A percentile compares a stretch with the other conserved stretches of the same genome.
Evolutionary conservation across 331 rosid species (phyloP).

Genomic region (Acacia pycnantha): DNA sequence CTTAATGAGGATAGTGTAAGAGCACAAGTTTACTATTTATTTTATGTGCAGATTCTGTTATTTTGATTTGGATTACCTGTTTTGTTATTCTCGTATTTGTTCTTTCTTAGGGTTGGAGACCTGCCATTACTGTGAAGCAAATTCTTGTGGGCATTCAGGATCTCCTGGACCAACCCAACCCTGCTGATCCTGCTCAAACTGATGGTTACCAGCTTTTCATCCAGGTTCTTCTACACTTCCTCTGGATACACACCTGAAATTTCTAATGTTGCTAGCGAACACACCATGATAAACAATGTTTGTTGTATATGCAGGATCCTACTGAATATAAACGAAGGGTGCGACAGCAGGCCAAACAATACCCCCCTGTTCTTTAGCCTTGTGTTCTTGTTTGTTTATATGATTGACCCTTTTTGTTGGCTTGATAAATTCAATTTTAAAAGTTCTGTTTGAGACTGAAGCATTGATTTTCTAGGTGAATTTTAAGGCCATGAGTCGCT

Average conservation of each 20-base stretch:
- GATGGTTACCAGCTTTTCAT: constrained; percentile 27
- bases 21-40: neutral
- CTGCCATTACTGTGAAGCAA: constrained; percentile 32
- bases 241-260: neutral
- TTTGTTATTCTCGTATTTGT: constrained; percentile 9
- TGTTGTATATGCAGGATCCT: constrained; percentile 25
- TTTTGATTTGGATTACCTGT: constrained; percentile 5
- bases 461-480: constrained; percentile 1
- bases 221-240: constrained; percentile 23
- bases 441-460: neutral
- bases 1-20: constrained; percentile 32
- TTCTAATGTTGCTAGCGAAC: neutral
- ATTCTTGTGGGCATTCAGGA: constrained; percentile 42
- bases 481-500: neutral
- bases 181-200: constrained; percentile 31
- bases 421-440: constrained; percentile 3
- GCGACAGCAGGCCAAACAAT: constrained; percentile 31
- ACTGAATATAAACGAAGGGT: constrained; percentile 35
- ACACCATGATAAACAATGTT: neutral
- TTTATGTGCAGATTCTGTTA: neutral
- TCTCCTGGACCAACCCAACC: constrained; percentile 36
- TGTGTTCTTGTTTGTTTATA: neutral
- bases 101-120: constrained; percentile 31
- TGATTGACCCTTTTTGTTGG: neutral
- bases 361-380: constrained; percentile 26